These are phyloP conservation scores for Aplosporella prunicola DNA, from an alignment of 2,329 filamentous ascomycete species.

Conservation along the genomic window DNA sequence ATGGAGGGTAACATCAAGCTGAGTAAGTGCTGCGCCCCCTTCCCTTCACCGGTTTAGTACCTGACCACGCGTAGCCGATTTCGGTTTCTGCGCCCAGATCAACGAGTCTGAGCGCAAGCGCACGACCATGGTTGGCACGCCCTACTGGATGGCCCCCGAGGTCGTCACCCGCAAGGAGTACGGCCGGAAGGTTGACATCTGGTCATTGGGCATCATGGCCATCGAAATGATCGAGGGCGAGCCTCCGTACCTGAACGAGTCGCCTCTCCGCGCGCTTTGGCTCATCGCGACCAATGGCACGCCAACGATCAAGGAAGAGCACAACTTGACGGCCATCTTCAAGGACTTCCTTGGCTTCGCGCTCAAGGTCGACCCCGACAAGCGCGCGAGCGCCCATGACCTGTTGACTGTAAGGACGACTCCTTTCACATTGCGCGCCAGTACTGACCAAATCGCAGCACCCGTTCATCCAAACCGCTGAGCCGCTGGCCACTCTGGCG, in stretches of 20 bases:
- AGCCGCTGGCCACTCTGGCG: slow-evolving; percentile 58
- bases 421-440: not conserved
- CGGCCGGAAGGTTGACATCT: slow-evolving; percentile 96
- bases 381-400: slow-evolving; percentile 90
- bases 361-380: slow-evolving; percentile 93
- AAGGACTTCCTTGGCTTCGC: slow-evolving; percentile 87
- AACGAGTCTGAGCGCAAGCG: slow-evolving; percentile 87
- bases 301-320: slow-evolving; percentile 86
- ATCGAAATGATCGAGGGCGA: slow-evolving; percentile 99
- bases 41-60: not conserved
- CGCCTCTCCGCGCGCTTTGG: slow-evolving; percentile 83
- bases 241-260: slow-evolving; percentile 92
- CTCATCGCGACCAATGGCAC: slow-evolving; percentile 96
- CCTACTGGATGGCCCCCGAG: slow-evolving; percentile 99
- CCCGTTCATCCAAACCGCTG: slow-evolving; percentile 43
- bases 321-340: slow-evolving; percentile 71
- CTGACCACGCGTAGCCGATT: slow-evolving; percentile 58
- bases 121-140: slow-evolving; percentile 97
- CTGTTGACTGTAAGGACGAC: slow-evolving; percentile 67
- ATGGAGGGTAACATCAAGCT: slow-evolving; percentile 95
- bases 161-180: slow-evolving; percentile 97
- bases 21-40: slow-evolving; percentile 55
- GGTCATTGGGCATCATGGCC: slow-evolving; percentile 97
- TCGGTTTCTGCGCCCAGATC: slow-evolving; percentile 97
- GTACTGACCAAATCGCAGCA: slow-evolving; percentile 21